Evolutionary conservation across 2,329 filamentous ascomycete species (phyloP).

Genomic region (Colletotrichum phormii): DNA sequence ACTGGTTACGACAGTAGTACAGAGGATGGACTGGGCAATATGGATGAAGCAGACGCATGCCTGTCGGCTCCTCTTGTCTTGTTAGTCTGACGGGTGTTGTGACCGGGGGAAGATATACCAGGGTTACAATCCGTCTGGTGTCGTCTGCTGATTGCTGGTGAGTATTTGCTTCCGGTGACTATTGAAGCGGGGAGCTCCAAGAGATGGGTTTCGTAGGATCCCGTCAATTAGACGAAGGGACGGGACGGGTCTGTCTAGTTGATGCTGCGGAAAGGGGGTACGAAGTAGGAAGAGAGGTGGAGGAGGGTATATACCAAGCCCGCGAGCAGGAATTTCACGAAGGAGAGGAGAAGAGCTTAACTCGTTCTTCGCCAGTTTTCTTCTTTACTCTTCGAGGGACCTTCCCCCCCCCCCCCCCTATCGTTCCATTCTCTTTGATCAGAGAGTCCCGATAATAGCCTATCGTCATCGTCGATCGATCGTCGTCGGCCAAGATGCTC

Average conservation of each 20-base stretch:
- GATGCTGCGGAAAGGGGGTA: background rate
- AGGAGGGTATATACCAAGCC: background rate
- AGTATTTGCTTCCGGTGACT: conserved; percentile 2
- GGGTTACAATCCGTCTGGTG: background rate
- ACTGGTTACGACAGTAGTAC: background rate
- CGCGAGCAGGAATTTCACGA: background rate
- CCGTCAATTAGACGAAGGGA: conserved; percentile 32
- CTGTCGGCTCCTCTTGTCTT: conserved; percentile 19
- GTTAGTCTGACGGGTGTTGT: background rate
- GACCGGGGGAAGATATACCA: background rate
- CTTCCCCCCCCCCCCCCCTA: background rate
- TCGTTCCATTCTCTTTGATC: background rate
- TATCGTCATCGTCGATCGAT: background rate
- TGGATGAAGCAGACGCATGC: conserved; percentile 23
- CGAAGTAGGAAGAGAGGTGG: background rate
- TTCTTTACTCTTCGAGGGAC: background rate
- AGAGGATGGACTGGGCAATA: background rate
- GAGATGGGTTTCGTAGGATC: conserved; percentile 14
- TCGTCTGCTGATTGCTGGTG: conserved; percentile 12
- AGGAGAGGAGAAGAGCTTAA: too few species aligned
- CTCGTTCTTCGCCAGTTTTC: background rate
- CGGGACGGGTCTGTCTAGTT: background rate
- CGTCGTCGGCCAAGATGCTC: conserved; percentile 29
- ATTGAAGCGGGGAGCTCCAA: conserved; percentile 4
- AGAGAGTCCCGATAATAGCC: background rate